Conservation (phyloP, 1,284 basidiomycete genomes). For the Dichomitus squalens region DNA sequence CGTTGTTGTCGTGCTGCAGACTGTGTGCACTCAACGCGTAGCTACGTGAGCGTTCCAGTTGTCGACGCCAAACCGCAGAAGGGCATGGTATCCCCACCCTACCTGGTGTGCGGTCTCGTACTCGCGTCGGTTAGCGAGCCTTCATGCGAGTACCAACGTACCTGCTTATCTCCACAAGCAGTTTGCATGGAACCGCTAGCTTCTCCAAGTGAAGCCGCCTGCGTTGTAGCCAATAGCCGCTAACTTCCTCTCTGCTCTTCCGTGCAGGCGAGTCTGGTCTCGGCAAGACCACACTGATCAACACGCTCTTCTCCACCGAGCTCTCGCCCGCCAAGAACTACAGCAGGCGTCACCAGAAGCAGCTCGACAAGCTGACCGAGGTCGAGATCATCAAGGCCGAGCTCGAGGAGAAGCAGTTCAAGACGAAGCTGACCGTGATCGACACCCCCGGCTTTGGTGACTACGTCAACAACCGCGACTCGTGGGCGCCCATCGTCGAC, state of each 20-base stretch:
- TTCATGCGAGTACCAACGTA: neutral
- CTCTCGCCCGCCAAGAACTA: conserved; percentile 93
- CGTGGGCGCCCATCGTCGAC: conserved; percentile 97
- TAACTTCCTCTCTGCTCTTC: neutral
- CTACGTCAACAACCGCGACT: conserved; percentile 99
- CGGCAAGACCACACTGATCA: conserved; percentile 96
- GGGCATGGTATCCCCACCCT: too few species aligned
- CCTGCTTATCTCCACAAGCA: too few species aligned
- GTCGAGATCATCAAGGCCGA: conserved; percentile 96
- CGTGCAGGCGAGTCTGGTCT: conserved; percentile 93
- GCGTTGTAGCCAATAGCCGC: neutral
- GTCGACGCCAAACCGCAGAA: too few species aligned
- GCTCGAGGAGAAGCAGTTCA: conserved; percentile 99
- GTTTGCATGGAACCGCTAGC: too few species aligned
- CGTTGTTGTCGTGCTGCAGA: too few species aligned
- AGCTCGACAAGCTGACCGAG: conserved; percentile 98
- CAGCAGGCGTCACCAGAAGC: conserved; percentile 88
- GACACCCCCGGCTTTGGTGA: conserved; percentile 99
- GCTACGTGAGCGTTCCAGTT: too few species aligned
- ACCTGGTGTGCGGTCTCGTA: too few species aligned
- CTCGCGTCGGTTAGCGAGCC: too few species aligned
- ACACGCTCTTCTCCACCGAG: conserved; percentile 99
- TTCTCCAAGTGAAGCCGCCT: neutral
- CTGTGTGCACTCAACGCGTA: too few species aligned
- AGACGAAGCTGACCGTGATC: conserved; percentile 98